Evolutionary conservation across 805 yeast genomes (phyloP).

Genomic region (Sugiyamaella valdiviana): DNA sequence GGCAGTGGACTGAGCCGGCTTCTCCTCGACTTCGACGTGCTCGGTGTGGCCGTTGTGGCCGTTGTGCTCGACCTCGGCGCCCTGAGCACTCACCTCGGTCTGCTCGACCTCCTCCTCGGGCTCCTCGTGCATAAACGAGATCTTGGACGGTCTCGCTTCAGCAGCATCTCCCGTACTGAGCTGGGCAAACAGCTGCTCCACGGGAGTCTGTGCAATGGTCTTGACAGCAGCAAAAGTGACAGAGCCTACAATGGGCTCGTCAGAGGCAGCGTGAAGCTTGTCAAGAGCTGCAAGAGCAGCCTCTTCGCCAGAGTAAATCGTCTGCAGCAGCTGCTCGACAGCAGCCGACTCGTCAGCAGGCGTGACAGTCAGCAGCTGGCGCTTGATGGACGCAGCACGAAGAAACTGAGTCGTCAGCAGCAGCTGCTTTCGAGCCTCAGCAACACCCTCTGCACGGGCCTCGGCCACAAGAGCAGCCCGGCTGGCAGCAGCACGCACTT

Average conservation of each 20-base stretch:
- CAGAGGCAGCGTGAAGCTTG: constrained; percentile 25
- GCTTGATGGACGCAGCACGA: constrained; percentile 31
- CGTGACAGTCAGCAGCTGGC: constrained; percentile 22
- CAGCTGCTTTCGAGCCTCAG: constrained; percentile 20
- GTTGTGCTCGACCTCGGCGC: not conserved
- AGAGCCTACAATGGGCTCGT: constrained; percentile 19
- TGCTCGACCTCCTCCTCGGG: constrained; percentile 8
- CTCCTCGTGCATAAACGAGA: constrained; percentile 21
- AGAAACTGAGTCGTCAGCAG: constrained; percentile 26
- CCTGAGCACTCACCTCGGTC: not conserved
- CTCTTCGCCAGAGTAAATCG: constrained; percentile 31
- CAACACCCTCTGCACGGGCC: constrained; percentile 18
- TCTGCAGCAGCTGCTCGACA: constrained; percentile 27
- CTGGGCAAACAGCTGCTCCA: constrained; percentile 9
- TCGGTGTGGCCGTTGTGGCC: not conserved
- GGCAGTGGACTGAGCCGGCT: too few species aligned
- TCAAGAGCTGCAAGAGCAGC: constrained; percentile 28
- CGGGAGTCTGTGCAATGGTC: constrained; percentile 14
- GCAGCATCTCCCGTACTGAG: constrained; percentile 1
- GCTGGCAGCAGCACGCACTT: constrained; percentile 12
- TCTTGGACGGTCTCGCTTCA: constrained; percentile 1
- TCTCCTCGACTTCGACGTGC: too few species aligned
- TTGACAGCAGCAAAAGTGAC: constrained; percentile 16
- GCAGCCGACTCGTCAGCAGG: constrained; percentile 25
- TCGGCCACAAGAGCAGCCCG: constrained; percentile 10